Evolutionary conservation across 768 basidiomycete genomes (phyloP), one percentile per base, ranked within the genome.

Genomic region (Amylocystis lapponica): DNA sequence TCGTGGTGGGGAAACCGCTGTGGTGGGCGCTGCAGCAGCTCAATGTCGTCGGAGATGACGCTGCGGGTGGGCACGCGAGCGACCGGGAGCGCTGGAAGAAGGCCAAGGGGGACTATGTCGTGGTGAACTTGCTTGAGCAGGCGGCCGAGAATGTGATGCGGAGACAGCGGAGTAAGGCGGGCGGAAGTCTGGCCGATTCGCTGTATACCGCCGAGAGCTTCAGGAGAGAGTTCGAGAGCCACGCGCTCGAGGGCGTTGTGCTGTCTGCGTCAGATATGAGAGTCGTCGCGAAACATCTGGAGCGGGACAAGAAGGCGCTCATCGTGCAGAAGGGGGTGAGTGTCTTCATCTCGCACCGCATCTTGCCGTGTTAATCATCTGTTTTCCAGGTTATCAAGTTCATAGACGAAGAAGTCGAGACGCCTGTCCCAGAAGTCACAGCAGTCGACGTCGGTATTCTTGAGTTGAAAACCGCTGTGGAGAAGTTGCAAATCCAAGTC

Each of bases 21-120:
- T 89, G 83, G 85, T 93, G 90, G 90, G 81, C 83, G 3, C 72
- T 93, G 44, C 80, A 84, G 48, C 86, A 87, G 49, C 67, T 83
- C n/a, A 83, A 79, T 20, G 64, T 92, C 3, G 76, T 86, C 6
- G 56, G 65, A 3, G 83, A 86, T 36, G 83, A 84, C 2, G 27
- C 26, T 17, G 36, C 45, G 16, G 53, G 49, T 9, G 54, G 57
- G 20, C 66, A 62, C 23, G 65, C 70, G 20, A 65, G 65, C 29
- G 69, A 72, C 29, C 54, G 56, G 6, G 67, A 72, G 41, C 61
- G 67, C 43, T 79, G 78, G 83, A 67, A 74, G 62, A 48, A 60
- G 49, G 49, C 84, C 61, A 78, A 70, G 60, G 88, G 86, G 8
- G 79, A 84, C 32, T 86, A 88, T 56, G 83, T 90, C 12, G 58